Evolutionary conservation across 768 basidiomycete genomes (phyloP).

Genomic region (Phylloporus sp.): DNA sequence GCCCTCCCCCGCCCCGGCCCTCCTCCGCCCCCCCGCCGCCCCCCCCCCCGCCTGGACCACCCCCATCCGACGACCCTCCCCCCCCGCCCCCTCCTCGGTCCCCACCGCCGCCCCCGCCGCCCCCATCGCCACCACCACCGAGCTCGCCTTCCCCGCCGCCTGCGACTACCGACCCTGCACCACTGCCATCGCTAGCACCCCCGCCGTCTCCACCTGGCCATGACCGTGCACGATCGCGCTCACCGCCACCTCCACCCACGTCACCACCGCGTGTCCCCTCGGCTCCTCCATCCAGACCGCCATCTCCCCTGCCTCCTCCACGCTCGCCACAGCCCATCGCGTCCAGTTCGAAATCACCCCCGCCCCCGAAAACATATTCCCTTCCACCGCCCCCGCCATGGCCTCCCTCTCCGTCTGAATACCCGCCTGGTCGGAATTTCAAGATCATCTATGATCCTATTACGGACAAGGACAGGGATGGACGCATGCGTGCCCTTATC

Average conservation of each 20-base stretch:
- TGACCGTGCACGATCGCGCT: slow-evolving; percentile 19
- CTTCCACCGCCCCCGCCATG: slow-evolving; percentile 46
- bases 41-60: slow-evolving; percentile 29
- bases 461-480: slow-evolving; percentile 43
- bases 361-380: slow-evolving; percentile 34
- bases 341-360: slow-evolving; percentile 22
- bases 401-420: slow-evolving; percentile 50
- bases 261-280: slow-evolving; percentile 23
- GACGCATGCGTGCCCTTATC: slow-evolving; percentile 35
- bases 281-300: slow-evolving; percentile 26
- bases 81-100: slow-evolving; percentile 25
- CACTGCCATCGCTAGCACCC: slow-evolving; percentile 19
- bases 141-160: slow-evolving; percentile 22
- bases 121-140: slow-evolving; percentile 24
- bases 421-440: slow-evolving; percentile 45
- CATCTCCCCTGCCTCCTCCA: slow-evolving; percentile 25
- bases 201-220: slow-evolving; percentile 10
- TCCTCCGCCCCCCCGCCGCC: slow-evolving; percentile 37
- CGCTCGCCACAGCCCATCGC: slow-evolving; percentile 27
- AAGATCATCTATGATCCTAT: slow-evolving; percentile 62
- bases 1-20: slow-evolving; percentile 33
- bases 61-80: slow-evolving; percentile 25
- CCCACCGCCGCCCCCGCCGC: slow-evolving; percentile 25
- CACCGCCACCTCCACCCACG: slow-evolving; percentile 23
- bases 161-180: slow-evolving; percentile 9